phyloP scores from a whole-genome alignment of 2,329 filamentous ascomycete genomes.

The Emergomyces africanus region DNA sequence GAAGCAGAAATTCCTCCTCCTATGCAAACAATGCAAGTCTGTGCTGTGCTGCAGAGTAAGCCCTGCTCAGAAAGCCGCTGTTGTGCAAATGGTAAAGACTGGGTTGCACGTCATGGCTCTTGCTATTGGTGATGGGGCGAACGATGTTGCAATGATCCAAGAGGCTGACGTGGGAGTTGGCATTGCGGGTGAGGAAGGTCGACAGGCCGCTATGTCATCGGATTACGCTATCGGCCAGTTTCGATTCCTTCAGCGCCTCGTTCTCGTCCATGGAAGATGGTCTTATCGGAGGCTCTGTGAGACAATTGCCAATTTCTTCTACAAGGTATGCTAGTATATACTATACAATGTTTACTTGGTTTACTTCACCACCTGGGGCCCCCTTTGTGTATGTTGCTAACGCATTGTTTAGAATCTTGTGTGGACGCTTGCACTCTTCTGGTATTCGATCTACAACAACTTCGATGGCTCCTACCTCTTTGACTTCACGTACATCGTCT shows the following conservation, averaged over 20 bases:
- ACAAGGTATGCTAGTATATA: slow-evolving; percentile 51
- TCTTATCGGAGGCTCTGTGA: slow-evolving; percentile 91
- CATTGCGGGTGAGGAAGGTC: slow-evolving; percentile 83
- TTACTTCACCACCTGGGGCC: not conserved
- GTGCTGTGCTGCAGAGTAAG: slow-evolving; percentile 97
- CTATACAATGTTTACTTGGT: not conserved
- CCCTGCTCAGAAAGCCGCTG: slow-evolving; percentile 92
- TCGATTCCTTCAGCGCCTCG: slow-evolving; percentile 68
- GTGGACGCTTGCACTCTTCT: slow-evolving; percentile 94
- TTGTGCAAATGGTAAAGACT: slow-evolving; percentile 88
- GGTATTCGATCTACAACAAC: slow-evolving; percentile 92
- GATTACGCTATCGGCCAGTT: slow-evolving; percentile 95
- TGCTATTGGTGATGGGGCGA: slow-evolving; percentile 85
- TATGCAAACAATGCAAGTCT: slow-evolving; percentile 95
- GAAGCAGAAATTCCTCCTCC: slow-evolving; percentile 81
- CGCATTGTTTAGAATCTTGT: slow-evolving; percentile 60
- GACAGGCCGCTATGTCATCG: slow-evolving; percentile 90
- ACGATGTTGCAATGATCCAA: slow-evolving; percentile 97
- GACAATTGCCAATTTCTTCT: slow-evolving; percentile 97
- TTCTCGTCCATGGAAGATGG: slow-evolving; percentile 87
- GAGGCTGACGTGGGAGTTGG: slow-evolving; percentile 94
- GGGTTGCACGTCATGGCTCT: slow-evolving; percentile 94
- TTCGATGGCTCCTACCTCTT: slow-evolving; percentile 96
- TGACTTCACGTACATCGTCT: slow-evolving; percentile 93
- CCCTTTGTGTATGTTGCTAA: not conserved